Conservation (phyloP, 352 stramenopile species). For the Globisporangium perplexum region DNA sequence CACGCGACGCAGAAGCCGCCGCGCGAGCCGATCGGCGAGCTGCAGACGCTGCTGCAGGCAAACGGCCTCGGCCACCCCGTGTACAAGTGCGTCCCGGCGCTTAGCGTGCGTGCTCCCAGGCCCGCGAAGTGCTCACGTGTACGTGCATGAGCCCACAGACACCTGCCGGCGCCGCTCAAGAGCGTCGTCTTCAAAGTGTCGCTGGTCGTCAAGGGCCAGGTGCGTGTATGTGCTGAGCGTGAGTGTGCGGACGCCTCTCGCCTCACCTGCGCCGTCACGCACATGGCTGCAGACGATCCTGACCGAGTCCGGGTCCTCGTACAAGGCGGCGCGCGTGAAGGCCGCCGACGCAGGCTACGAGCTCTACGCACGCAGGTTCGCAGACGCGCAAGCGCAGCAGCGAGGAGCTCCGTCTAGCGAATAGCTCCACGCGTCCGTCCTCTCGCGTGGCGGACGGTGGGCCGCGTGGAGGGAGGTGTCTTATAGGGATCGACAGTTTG, state of each 20-base stretch:
- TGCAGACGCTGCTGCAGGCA: constrained; percentile 65
- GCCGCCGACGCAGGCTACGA: constrained; percentile 48
- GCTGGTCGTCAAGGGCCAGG: constrained; percentile 61
- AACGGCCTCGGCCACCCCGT: constrained; percentile 55
- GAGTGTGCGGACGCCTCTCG: neutral
- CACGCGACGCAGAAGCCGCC: constrained; percentile 45
- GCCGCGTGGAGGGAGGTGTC: no score
- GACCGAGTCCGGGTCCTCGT: constrained; percentile 41
- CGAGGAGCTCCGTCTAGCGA: neutral
- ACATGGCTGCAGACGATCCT: constrained; percentile 25
- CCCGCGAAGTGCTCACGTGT: no score
- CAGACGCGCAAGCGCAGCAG: neutral
- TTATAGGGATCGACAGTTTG: no score
- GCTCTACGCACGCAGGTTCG: constrained; percentile 33
- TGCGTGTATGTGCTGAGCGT: constrained; percentile 14
- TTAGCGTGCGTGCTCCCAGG: no score
- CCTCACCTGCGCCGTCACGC: no score
- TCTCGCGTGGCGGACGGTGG: no score
- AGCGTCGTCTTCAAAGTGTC: constrained; percentile 44
- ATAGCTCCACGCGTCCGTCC: neutral
- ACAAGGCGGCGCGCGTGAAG: constrained; percentile 50
- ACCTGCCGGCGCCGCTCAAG: constrained; percentile 39
- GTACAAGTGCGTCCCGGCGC: constrained; percentile 65
- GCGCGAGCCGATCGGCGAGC: constrained; percentile 52
- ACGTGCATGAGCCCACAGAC: constrained; percentile 20